These are phyloP conservation scores for Adansonia rubrostipa DNA, from an alignment of 441 rosid species.

Conservation along the genomic window DNA sequence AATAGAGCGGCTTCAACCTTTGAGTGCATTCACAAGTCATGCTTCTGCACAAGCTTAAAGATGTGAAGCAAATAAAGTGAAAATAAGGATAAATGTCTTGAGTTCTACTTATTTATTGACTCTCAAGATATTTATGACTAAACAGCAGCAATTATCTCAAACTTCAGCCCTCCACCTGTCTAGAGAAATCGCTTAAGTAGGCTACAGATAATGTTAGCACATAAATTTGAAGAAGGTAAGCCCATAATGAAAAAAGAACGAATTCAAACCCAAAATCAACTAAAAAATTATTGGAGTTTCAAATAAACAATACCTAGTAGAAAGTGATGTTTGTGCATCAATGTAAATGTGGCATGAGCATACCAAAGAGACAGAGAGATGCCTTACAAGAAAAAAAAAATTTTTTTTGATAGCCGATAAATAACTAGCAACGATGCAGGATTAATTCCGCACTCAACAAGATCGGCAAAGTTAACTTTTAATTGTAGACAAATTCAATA, in stretches of 20 bases:
- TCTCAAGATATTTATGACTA: background rate
- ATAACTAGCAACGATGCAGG: background rate
- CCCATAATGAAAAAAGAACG: background rate
- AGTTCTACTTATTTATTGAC: background rate
- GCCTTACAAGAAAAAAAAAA: background rate
- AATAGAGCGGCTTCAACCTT: background rate
- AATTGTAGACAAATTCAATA: background rate
- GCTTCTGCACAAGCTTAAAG: background rate
- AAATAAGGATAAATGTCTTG: background rate
- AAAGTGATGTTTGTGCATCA: background rate
- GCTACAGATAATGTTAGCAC: background rate
- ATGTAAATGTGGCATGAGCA: background rate
- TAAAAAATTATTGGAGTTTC: background rate
- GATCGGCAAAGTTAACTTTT: background rate
- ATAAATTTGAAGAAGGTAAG: background rate
- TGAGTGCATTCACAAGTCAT: slow-evolving; percentile 9
- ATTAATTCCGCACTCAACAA: background rate
- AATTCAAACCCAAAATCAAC: background rate
- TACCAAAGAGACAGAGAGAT: background rate
- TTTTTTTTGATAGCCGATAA: background rate
- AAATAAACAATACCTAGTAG: background rate
- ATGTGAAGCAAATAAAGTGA: background rate
- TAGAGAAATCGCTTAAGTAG: background rate
- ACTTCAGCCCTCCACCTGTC: background rate
- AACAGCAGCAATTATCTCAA: slow-evolving; percentile 12